Evolutionary conservation across 2,329 filamentous ascomycete species (phyloP), one percentile per base, ranked within the genome.

Genomic region (Lasiodiplodia gonubiensis): DNA sequence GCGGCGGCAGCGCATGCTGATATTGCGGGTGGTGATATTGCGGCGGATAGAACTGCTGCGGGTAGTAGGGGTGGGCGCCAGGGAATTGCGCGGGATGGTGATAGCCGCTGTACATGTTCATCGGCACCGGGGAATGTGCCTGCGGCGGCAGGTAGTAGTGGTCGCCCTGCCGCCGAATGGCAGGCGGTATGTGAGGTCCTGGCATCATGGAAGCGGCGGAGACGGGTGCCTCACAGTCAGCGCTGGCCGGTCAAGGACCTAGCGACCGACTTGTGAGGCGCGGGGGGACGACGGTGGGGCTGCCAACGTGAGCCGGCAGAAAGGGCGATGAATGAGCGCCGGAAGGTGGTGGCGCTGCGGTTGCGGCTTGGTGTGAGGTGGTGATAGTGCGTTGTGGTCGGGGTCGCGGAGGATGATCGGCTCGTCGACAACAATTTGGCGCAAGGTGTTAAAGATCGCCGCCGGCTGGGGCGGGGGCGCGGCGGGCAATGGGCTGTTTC

Each of bases 131-230:
- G 72, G 78, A 77, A 70, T 79, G 74, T 57, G 75, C 70, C 72
- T 79, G 74, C 39, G 76, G 76, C 21, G 76, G 72, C 64, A 76
- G 70, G 39, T 74, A 71, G 68, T 80, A 75, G 68, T 76, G 76
- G 70, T 81, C 79, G 64, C 72, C 73, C 70, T 81, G 80, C 71
- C 81, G 77, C 68, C 80, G 76, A 69, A 77, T 76, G 68, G 77
- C 71, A 69, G 78, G 77, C 66, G 77, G 79, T 53, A 78, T 72
- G 67, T 80, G 77, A 67, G 89, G 88, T 86, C 90, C 90, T 87
- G 79, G 78, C 90, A 92, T 92, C 89, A 86, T 92, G 87, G 87
- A 88, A 64, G 55, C 88, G 86, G 86, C 82, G 87, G 85, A 69
- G 67, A 71, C 68, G 74, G 76, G 75, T 77, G 77, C 77, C 77